These are phyloP conservation scores for Leccinellum rugosiceps DNA, from an alignment of 768 basidiomycete genomes.

Conservation along the genomic window DNA sequence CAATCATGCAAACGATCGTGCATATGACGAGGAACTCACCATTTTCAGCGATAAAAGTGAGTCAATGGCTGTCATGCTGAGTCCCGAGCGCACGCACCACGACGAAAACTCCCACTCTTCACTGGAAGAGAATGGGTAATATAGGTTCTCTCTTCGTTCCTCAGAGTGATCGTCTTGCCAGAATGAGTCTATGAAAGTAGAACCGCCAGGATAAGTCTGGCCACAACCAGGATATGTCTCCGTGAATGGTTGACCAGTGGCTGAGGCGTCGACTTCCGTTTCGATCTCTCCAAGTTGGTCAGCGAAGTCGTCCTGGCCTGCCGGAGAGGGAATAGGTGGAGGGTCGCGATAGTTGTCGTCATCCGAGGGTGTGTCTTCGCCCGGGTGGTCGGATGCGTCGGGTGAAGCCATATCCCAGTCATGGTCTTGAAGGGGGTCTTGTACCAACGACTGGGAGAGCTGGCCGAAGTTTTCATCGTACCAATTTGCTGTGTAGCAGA, in stretches of 20 bases:
- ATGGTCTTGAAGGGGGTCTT: neutral
- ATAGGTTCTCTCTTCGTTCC: too few species aligned
- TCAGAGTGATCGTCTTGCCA: neutral
- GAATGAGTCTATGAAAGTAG: neutral
- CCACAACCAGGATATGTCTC: neutral
- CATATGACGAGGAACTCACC: too few species aligned
- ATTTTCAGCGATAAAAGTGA: too few species aligned
- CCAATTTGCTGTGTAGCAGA: neutral
- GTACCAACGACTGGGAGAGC: neutral
- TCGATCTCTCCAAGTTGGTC: neutral
- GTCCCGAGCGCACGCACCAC: too few species aligned
- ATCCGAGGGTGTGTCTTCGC: too few species aligned
- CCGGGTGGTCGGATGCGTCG: neutral
- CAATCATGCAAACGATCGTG: too few species aligned
- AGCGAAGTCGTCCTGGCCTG: neutral
- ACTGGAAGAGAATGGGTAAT: too few species aligned
- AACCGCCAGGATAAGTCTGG: neutral
- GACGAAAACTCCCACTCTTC: too few species aligned
- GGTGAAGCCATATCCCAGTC: neutral
- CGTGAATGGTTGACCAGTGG: neutral
- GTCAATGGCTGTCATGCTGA: too few species aligned
- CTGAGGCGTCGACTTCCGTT: neutral
- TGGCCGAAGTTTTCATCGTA: neutral
- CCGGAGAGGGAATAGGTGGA: neutral
- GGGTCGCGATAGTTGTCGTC: neutral